Evolutionary conservation across 2,329 filamentous ascomycete genomes (phyloP).

Genomic region (Cladobotryum protrusum): DNA sequence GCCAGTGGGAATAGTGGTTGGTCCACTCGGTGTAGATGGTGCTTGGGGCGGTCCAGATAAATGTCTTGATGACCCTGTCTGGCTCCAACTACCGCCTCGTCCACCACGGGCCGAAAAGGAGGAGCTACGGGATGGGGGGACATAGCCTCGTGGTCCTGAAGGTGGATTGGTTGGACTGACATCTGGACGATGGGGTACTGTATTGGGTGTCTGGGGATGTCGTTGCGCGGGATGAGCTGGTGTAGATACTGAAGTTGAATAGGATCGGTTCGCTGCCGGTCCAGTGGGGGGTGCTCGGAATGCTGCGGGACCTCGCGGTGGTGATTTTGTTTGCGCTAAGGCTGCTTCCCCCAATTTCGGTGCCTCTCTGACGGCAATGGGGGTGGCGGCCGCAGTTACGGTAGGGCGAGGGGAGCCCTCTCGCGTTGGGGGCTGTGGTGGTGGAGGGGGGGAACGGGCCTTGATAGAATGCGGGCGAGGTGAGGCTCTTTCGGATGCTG

Average conservation of each 20-base stretch:
- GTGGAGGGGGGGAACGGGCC: slow-evolving; percentile 39
- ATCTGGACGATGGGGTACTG: slow-evolving; percentile 30
- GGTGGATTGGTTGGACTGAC: slow-evolving; percentile 45
- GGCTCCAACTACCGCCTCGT: slow-evolving; percentile 41
- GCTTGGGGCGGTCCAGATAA: slow-evolving; percentile 29
- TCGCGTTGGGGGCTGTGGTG: slow-evolving; percentile 25
- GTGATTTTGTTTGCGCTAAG: slow-evolving; percentile 34
- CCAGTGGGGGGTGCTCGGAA: slow-evolving; percentile 46
- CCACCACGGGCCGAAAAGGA: slow-evolving; percentile 35
- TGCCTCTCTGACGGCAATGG: slow-evolving; percentile 22
- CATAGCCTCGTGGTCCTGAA: slow-evolving; percentile 49
- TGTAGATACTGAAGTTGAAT: slow-evolving; percentile 30
- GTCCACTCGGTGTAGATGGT: slow-evolving; percentile 35
- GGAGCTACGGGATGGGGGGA: slow-evolving; percentile 38
- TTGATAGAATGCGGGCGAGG: slow-evolving; percentile 44
- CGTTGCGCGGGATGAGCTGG: slow-evolving; percentile 29
- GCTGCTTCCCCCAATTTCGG: slow-evolving; percentile 23
- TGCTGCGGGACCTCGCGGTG: slow-evolving; percentile 50
- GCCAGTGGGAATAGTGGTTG: slow-evolving; percentile 42
- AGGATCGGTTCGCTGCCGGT: slow-evolving; percentile 32
- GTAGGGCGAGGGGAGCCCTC: slow-evolving; percentile 31
- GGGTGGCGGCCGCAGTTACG: slow-evolving; percentile 16
- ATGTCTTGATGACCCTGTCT: slow-evolving; percentile 24
- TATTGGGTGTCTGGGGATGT: slow-evolving; percentile 28
- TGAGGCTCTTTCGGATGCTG: slow-evolving; percentile 45